Evolutionary conservation across 805 yeast species (phyloP), one percentile per base, ranked within the genome.

Genomic region (Candida michaelii): DNA sequence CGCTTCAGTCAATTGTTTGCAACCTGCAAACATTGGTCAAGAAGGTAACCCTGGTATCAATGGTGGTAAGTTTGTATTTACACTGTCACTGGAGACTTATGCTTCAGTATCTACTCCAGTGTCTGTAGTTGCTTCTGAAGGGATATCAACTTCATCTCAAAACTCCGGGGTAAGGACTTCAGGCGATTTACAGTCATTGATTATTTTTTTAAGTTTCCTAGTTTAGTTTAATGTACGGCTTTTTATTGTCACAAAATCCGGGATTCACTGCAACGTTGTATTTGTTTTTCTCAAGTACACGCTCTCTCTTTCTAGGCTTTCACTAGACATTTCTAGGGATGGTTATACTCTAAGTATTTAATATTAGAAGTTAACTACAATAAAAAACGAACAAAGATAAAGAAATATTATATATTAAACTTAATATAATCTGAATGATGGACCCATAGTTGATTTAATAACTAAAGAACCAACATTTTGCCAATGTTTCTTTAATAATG

Each of bases 401-500:
- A 27, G 13, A 12, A 36, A 21, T 24, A 39, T 34, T 36, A 37
- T 29, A 29, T 29, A 37, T 32, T 18, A 32, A 27, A 41, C 25
- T 36, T 90, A 93, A 93, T 93, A 93, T 74, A 93, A 84, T 86
- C 98, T 90, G 95, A 83, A 89, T 72, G 98, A 86, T 74, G 98
- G 99, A 80, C 99, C 99, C 99, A 93, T 93, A 76, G 98, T 82
- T 54, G 97, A 89, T 83, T 93, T 93, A 82, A 93, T 85, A 71
- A 90, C 97, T 76, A 93, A 80, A 69, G 99, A 93, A 67, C 99
- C 99, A 71, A 93, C 97, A 79, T 93, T 93, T 84, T 93, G 99
- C 99, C 99, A 93, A 96, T 93, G 89, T 91, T 93, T 93, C 96
- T 93, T 93, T 76, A 93, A 83, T 77, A 93, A 80, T 59, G 99